phyloP scores from a whole-genome alignment of 225 moss, liverwort and hornwort species.

The Physcomitrellopsis africana region DNA sequence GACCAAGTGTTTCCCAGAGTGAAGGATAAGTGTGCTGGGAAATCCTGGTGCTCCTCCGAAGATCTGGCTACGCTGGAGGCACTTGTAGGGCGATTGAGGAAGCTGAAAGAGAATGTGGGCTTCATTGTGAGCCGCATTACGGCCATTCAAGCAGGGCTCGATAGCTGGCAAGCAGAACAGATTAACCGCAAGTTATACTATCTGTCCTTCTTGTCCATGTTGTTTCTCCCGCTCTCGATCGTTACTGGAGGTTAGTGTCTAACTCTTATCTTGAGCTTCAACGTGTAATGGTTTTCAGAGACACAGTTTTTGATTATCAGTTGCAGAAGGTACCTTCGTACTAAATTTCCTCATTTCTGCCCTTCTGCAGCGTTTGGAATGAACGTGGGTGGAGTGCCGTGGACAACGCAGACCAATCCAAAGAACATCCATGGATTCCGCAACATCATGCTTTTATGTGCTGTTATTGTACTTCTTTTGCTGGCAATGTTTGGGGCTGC shows the following conservation, averaged over 20 bases:
- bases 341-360: background rate
- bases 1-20: constrained; percentile 90
- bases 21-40: constrained; percentile 79
- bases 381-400: constrained; percentile 97
- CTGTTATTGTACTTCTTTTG: constrained; percentile 60
- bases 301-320: background rate
- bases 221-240: constrained; percentile 89
- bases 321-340: background rate
- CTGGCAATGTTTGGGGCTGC: constrained; percentile 69
- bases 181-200: constrained; percentile 98
- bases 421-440: constrained; percentile 71
- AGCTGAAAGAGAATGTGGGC: constrained; percentile 91
- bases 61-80: constrained; percentile 77
- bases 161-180: constrained; percentile 93
- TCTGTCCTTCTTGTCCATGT: constrained; percentile 83
- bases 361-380: constrained; percentile 76
- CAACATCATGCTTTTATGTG: constrained; percentile 80
- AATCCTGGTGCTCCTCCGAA: constrained; percentile 72
- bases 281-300: background rate
- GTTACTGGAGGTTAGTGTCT: constrained; percentile 78
- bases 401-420: constrained; percentile 71
- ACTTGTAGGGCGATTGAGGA: constrained; percentile 71
- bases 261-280: background rate
- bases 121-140: constrained; percentile 88
- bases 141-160: constrained; percentile 89